Evolutionary conservation across 225 moss, liverwort and hornwort species (phyloP), one percentile per base, ranked within the genome.

Genomic region (Polytrichum commune): DNA sequence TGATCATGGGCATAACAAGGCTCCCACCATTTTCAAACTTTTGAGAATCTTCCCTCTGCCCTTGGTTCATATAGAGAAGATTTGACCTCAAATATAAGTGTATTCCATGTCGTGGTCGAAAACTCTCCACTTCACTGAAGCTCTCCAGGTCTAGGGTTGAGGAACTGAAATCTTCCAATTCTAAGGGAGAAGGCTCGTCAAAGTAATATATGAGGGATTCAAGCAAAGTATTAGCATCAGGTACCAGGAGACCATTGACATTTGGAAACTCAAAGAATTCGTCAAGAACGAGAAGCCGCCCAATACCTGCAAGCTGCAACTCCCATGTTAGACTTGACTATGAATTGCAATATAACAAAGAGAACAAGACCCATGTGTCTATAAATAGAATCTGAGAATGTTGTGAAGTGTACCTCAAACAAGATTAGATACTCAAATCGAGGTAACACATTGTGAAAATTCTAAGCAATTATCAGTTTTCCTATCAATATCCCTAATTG

Each of bases 251-350:
- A 54, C 82, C 84, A 54, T 69, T 30, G 35, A 63, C 77, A 27
- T 55, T 71, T 6, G 87, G 65, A 69, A 74, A 74, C 24, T 74
- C 60, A 20, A 74, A 88, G 54, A 88, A 88, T 70, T 88, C 88
- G 27, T 88, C 88, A 54, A 88, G 71, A 54, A 73, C 84, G 25
- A 88, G 88, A 53, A 88, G 67, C 53, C 82, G 79, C 69, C 88
- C 88, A 26, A 88, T 66, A 84, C 84, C 88, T 88, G 84, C 77
- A 69, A 79, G 81, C 87, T 88, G 84, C 75, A 84, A 62, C 68
- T 64, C 67, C 67, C 67, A 68, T 65, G 29, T 88, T 46, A 83
- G 69, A 56, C 60, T 38, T 20, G 22, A 18, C 28, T 29, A 65
- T 27, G 53, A 62, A 46, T 46, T 18, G 60, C 61, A 72, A 29